Percentiles rank a stretch among this genome's conserved stretches.
phyloP scores from a whole-genome alignment of 2,329 filamentous ascomycete genomes.

The Aspergillus sp. region DNA sequence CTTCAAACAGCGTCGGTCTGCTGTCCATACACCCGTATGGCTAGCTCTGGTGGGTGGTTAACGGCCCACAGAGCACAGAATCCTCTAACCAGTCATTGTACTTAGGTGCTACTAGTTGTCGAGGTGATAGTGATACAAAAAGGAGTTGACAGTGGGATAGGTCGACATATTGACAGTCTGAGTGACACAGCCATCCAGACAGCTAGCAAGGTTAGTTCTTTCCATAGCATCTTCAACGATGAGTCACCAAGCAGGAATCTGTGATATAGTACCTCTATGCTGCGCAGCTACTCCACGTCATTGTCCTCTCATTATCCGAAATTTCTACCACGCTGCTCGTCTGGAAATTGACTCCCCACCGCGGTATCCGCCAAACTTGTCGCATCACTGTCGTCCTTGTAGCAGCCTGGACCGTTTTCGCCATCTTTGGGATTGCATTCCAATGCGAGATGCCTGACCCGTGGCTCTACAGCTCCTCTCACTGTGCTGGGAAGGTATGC shows the following conservation, averaged over 20 bases:
- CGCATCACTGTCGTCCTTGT: constrained; percentile 12
- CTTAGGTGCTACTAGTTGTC: constrained; percentile 9
- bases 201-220: constrained; percentile 10
- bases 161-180: constrained; percentile 10
- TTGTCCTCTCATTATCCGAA: constrained; percentile 14
- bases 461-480: constrained; percentile 23
- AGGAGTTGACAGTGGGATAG: constrained; percentile 15
- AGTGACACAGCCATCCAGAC: background rate
- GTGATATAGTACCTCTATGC: constrained; percentile 9
- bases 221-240: too few species aligned
- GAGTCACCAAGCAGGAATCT: background rate
- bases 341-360: constrained; percentile 22
- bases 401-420: constrained; percentile 21
- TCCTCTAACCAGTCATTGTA: background rate
- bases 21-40: constrained; percentile 19
- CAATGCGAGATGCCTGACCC: constrained; percentile 23
- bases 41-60: constrained; percentile 12
- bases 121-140: constrained; percentile 16
- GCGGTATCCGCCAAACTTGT: constrained; percentile 17
- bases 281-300: constrained; percentile 11
- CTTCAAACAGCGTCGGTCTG: constrained; percentile 18
- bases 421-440: constrained; percentile 25
- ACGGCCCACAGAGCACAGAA: background rate
- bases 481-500: constrained; percentile 21
- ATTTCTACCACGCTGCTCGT: constrained; percentile 22